Conservation (phyloP, 2,329 filamentous ascomycete species). For the Trichophyton equinum region DNA sequence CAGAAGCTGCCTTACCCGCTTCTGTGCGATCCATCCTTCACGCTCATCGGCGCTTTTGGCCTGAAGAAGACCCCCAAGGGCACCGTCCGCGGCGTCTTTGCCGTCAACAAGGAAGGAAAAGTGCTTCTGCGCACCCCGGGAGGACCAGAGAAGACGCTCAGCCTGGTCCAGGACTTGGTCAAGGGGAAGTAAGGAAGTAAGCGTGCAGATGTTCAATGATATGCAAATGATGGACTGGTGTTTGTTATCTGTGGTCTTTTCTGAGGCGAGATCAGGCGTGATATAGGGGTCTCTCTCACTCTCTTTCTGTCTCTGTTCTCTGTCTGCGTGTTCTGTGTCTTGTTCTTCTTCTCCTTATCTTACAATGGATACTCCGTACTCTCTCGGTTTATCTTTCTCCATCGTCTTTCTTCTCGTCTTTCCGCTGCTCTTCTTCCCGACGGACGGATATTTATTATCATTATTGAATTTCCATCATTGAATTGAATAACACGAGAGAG, state of each 20-base stretch:
- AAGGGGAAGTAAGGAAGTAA: slow-evolving; percentile 18
- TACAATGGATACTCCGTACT: neutral
- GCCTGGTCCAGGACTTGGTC: slow-evolving; percentile 62
- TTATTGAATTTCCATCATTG: neutral
- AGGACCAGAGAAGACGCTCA: slow-evolving; percentile 63
- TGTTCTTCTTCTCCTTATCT: too few relatives aligned
- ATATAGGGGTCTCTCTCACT: neutral
- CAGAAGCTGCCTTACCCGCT: slow-evolving; percentile 80
- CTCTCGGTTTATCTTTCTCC: neutral
- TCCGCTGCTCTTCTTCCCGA: neutral
- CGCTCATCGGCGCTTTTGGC: slow-evolving; percentile 75
- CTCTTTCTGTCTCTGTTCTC: neutral
- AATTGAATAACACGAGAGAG: too few relatives aligned
- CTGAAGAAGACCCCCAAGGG: slow-evolving; percentile 73
- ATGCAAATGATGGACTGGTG: neutral
- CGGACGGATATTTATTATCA: neutral
- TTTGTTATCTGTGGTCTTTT: neutral
- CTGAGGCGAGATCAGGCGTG: neutral
- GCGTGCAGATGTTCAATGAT: too few relatives aligned
- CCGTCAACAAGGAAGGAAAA: slow-evolving; percentile 69
- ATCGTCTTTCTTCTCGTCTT: neutral
- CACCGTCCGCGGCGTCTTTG: slow-evolving; percentile 77
- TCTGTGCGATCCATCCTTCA: slow-evolving; percentile 64
- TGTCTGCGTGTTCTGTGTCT: neutral
- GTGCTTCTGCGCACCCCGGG: slow-evolving; percentile 63